Base-by-base conservation (phyloP, 768 basidiomycete genomes). In the Tubosaeta sp. region DNA sequence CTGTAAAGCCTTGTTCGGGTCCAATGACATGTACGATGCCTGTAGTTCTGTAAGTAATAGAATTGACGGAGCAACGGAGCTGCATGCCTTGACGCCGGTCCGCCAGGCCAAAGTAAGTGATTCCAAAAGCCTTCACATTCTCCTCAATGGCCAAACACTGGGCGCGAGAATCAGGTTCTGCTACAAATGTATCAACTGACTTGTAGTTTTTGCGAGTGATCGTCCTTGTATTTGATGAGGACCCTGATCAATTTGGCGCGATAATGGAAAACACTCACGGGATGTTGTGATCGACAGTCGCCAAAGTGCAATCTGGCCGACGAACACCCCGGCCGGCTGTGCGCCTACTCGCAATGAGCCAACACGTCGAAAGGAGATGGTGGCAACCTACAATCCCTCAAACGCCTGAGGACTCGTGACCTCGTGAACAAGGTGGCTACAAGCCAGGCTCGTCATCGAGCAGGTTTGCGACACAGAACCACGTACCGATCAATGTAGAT, bases 361-460 rank as follows among this genome's bases (percentile, higher is more conserved):
- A 43, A 31, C 22, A 50, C 27, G 47, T 51, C 37, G 31, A 27
- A 32, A 25, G 25, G 45, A 25, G 12, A 35, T 19, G 34, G 47
- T 34, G 17, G 17, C 3, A 57, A 73, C 83, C 67, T 59, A 87
- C 82, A 93, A 74, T 64, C 90, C 90, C 70, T 91, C 90, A 62
- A 92, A 92, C 3, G 92, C 92, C 70, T 95, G 92, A 37, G 92
- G 92, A 52, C 85, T 89, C n/a, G 92, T 94, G 48, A 95, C 92
- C 75, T 94, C 92, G 60, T 94, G 91, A 22, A 95, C 88, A 33
- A 82, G 74, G 60, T 82, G 81, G 52, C 80, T 74, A 48, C 26
- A 12, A 50, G 19, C 27, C 22, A 44, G 47, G 43, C 19, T 57
- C 51, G 17, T 48, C 22, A 44, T 31, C 12, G 14, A 12, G 22